Percentiles rank a stretch among this genome's conserved stretches.
Evolutionary conservation across 2,329 filamentous ascomycete species (phyloP).

Genomic region (Colletotrichum sp.): DNA sequence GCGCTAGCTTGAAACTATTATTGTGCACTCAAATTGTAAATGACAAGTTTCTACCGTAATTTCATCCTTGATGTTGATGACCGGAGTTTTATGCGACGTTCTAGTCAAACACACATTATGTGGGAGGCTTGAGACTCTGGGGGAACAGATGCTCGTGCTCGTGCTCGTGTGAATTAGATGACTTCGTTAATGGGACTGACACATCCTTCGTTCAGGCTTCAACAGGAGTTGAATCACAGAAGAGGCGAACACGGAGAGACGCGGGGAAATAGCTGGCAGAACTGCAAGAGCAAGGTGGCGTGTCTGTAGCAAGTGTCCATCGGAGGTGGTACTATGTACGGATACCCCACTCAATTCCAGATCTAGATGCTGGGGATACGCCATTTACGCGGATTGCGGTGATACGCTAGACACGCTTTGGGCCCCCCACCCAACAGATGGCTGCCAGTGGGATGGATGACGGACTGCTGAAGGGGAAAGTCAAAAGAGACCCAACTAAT

Average conservation of each 20-base stretch:
- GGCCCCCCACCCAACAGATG: neutral
- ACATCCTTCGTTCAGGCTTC: neutral
- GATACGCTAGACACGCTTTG: neutral
- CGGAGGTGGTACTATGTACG: neutral
- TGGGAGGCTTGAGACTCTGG: neutral
- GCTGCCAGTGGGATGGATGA: neutral
- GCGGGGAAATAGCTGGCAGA: neutral
- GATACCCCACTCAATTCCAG: neutral
- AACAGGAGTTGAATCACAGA: neutral
- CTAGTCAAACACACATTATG: neutral
- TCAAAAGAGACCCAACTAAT: neutral
- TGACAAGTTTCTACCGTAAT: neutral
- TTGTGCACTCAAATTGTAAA: neutral
- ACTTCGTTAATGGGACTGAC: neutral
- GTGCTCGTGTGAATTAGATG: neutral
- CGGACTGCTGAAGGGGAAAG: neutral
- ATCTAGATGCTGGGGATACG: neutral
- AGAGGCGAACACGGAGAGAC: neutral
- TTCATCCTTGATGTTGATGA: neutral
- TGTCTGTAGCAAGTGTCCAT: neutral
- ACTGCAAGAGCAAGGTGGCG: neutral
- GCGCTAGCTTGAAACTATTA: neutral
- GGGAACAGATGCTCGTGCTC: neutral
- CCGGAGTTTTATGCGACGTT: neutral
- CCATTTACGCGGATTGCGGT: neutral